A percentile compares a stretch with the other conserved stretches of the same genome.
Evolutionary conservation across 345 rosid genomes (phyloP).

Genomic region (Eucalyptus tenuipes): DNA sequence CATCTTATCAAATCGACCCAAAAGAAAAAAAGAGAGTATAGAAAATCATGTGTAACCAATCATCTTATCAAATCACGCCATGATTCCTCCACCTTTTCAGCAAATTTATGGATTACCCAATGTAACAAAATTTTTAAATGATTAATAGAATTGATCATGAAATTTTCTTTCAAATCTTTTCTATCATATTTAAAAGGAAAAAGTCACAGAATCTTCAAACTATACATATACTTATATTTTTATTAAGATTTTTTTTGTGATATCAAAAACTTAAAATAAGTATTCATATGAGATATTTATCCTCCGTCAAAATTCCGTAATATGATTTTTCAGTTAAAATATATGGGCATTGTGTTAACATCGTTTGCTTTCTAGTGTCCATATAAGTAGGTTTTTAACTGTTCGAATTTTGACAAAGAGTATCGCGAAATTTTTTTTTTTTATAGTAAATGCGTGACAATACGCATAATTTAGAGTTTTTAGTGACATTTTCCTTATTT

Average conservation of each 20-base stretch:
- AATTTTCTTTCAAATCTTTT: not conserved
- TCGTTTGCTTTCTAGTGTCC: rapidly evolving
- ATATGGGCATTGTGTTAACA: rapidly evolving
- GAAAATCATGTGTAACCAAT: not conserved
- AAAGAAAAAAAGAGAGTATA: too few species aligned
- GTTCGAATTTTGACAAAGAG: rapidly evolving
- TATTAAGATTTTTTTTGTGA: too few species aligned
- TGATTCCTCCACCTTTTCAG: not conserved
- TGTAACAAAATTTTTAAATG: not conserved
- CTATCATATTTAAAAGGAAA: not conserved
- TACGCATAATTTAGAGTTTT: too few species aligned
- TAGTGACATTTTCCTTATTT: too few species aligned
- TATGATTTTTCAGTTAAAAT: too few species aligned
- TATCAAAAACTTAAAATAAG: too few species aligned
- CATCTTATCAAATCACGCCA: not conserved
- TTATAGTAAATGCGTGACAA: rapidly evolving
- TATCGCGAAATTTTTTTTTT: too few species aligned
- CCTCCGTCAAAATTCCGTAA: rapidly evolving
- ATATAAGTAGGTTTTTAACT: rapidly evolving
- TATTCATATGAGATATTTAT: not conserved
- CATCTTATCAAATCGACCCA: not conserved
- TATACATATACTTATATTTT: too few species aligned
- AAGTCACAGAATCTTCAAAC: not conserved
- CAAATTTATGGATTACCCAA: not conserved
- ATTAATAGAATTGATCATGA: too few species aligned